Base-by-base conservation (phyloP, 1,284 basidiomycete species). In the Puccinia novopanici region DNA sequence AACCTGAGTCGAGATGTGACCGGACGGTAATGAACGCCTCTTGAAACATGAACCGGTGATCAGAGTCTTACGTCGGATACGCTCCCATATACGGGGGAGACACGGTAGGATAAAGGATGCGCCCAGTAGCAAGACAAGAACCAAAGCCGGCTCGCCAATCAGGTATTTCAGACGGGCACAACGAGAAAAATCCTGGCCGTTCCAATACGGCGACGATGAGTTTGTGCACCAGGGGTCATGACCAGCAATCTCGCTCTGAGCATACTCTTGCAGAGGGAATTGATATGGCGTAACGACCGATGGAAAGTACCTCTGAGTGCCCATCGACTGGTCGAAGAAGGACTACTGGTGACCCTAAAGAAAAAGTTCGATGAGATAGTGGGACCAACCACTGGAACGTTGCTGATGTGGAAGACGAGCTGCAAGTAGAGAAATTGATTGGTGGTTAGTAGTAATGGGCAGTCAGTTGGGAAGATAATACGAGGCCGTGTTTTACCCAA, bases 151-250 rank as follows among this genome's bases (percentile, higher is more conserved):
- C 82, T 82, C 45, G 82, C 82, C 22, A 48, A 45, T 3, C 80
- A 82, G 13, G 67, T 77, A 12, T 82, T 65, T 77, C 80, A 81
- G 45, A 82, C 83, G 61, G 82, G 81, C 59, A 83, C 50, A 42
- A 57, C 59, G 19, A 72, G 54, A 1, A 81, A 77, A 81, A 83
- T 83, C 40, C 42, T 74, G 0, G 37, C 61, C 61, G 40, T 63
- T n/a, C 61, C 61, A 63, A 17, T 63, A 50, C 48, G 67, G 48
- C 48, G 45, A 50, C 45, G 67, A 70, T 6, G 48, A 30, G 45
- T 27, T 30, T 37, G 24, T 8, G 67, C 67, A 70, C 67, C 67
- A 70, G 50, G 9, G 45, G 34, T 70, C 67, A 70, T 30, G 17
- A 30, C 4, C 30, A 22, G 67, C 13, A 15, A 52, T 10, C 45